Evolutionary conservation across 371 early-diverging fungal species (phyloP).

Genomic region (Parasitella parasitica): DNA sequence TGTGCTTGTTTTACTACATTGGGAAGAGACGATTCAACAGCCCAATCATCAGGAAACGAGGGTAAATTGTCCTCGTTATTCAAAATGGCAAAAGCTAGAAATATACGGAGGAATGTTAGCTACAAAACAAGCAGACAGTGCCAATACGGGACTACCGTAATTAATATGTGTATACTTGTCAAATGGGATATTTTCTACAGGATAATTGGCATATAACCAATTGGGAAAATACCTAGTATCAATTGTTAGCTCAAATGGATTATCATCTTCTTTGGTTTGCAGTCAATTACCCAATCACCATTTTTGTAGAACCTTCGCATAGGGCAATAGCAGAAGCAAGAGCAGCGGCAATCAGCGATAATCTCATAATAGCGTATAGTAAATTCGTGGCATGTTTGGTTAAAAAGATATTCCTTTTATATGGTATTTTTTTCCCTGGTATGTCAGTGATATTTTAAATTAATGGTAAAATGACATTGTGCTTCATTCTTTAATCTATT

Average conservation of each 20-base stretch:
- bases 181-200: constrained; percentile 43
- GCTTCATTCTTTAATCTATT: not conserved
- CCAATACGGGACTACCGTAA: constrained; percentile 40
- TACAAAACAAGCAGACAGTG: not conserved
- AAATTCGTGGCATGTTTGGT: too few relatives aligned
- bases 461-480: not conserved
- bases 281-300: constrained; percentile 37
- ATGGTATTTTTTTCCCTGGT: not conserved
- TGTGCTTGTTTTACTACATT: constrained; percentile 54
- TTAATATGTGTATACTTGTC: constrained; percentile 64
- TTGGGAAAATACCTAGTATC: constrained; percentile 56
- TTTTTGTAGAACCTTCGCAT: constrained; percentile 26
- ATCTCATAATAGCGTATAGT: constrained; percentile 16
- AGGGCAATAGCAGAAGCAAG: constrained; percentile 22
- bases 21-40: constrained; percentile 37
- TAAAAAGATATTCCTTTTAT: constrained; percentile 11
- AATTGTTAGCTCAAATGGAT: constrained; percentile 3
- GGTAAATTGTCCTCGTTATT: constrained; percentile 35
- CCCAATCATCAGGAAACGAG: constrained; percentile 53
- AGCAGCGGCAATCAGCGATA: constrained; percentile 22
- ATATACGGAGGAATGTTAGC: too few relatives aligned
- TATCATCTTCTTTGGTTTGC: not conserved
- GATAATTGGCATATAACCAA: constrained; percentile 58
- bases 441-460: constrained; percentile 26
- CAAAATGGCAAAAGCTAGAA: constrained; percentile 41